Conservation (phyloP, 2,329 filamentous ascomycete species). For the Didymellaceae sp. region DNA sequence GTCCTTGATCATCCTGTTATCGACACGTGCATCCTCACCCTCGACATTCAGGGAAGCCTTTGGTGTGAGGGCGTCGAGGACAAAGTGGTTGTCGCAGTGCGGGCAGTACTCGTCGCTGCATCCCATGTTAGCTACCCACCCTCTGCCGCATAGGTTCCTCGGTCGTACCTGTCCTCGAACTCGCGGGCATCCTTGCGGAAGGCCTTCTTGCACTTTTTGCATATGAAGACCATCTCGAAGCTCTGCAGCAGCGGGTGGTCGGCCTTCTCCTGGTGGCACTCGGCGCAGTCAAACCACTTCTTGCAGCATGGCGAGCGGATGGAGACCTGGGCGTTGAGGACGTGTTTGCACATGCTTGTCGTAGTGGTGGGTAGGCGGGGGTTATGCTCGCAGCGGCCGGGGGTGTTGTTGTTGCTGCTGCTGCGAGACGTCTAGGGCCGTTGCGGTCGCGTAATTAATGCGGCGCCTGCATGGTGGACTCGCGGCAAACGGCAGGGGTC, state of each 20-base stretch:
- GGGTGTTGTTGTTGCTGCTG: conserved; percentile 21
- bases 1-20: conserved; percentile 87
- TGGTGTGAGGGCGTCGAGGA: conserved; percentile 85
- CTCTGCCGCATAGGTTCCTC: too few relatives aligned
- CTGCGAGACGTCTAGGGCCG: too few relatives aligned
- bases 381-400: conserved; percentile 11
- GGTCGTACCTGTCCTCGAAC: conserved; percentile 74
- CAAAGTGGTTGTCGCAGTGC: conserved; percentile 98
- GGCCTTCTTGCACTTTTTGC: conserved; percentile 98
- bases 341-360: too few relatives aligned
- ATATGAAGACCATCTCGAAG: conserved; percentile 91
- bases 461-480: too few relatives aligned
- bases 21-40: conserved; percentile 85
- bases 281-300: conserved; percentile 98
- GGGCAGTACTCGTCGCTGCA: conserved; percentile 93
- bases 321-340: conserved; percentile 96
- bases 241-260: conserved; percentile 76
- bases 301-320: conserved; percentile 95
- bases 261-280: conserved; percentile 87
- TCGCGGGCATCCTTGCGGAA: conserved; percentile 93
- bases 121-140: conserved; percentile 2
- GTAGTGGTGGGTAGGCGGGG: conserved; percentile 54
- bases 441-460: too few relatives aligned
- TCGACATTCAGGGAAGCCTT: conserved; percentile 85
- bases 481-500: too few relatives aligned